These are phyloP conservation scores for Crithidia acanthocephali DNA, from an alignment of 208 protist species.

Conservation along the genomic window DNA sequence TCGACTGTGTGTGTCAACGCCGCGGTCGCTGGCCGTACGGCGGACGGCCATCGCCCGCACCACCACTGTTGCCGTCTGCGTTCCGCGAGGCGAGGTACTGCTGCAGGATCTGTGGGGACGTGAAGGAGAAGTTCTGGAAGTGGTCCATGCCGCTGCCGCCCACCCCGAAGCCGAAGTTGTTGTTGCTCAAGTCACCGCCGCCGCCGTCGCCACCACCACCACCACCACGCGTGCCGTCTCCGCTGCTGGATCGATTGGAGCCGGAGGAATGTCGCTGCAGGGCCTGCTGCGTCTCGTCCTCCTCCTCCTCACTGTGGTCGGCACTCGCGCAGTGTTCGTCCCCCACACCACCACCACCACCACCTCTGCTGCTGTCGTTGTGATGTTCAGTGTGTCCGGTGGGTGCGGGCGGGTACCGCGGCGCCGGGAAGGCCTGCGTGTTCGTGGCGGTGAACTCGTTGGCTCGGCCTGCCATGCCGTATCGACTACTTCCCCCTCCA, in stretches of 20 bases:
- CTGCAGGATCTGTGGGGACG: constrained; percentile 33
- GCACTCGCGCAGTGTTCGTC: not conserved
- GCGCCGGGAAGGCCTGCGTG: not conserved
- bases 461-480: not conserved
- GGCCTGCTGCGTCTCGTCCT: not conserved
- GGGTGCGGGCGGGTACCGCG: constrained; percentile 5
- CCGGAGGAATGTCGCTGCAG: not conserved
- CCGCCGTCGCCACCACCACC: constrained; percentile 1
- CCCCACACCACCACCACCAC: not conserved
- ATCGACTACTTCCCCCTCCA: not conserved
- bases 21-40: constrained; percentile 2
- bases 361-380: not conserved
- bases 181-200: not conserved
- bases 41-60: constrained; percentile 1
- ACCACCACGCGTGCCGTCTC: constrained; percentile 2
- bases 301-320: not conserved
- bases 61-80: not conserved
- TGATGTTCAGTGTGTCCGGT: not conserved
- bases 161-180: constrained; percentile 1
- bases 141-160: constrained; percentile 32
- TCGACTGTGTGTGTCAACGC: too few species aligned
- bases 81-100: constrained; percentile 28
- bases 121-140: constrained; percentile 59
- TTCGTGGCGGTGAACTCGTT: not conserved
- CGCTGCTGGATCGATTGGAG: not conserved